Conservation (phyloP, 2,329 filamentous ascomycete genomes). For the Scolecobasidium constrictum region DNA sequence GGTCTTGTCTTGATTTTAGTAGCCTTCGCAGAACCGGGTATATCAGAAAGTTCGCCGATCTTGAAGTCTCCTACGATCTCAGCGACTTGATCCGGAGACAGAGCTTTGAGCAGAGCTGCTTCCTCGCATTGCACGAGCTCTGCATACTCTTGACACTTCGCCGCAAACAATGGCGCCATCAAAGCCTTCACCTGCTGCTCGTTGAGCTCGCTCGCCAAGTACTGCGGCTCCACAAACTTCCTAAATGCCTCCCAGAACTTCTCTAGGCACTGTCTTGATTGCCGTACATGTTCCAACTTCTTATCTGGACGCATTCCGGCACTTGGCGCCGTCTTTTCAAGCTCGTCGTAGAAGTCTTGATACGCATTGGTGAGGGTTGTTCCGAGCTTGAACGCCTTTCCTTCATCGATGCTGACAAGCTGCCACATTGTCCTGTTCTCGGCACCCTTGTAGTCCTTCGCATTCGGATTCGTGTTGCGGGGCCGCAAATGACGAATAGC, state of each 20-base stretch:
- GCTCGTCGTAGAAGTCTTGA: neutral
- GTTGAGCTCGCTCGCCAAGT: neutral
- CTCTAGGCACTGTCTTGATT: too few relatives aligned
- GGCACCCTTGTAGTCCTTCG: neutral
- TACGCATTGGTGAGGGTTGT: neutral
- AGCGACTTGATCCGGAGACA: neutral
- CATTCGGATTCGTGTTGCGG: constrained; percentile 5
- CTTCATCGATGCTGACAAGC: too few relatives aligned
- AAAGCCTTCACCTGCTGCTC: neutral
- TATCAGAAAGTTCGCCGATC: too few relatives aligned
- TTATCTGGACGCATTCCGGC: too few relatives aligned
- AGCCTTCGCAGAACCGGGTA: too few relatives aligned
- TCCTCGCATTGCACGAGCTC: neutral
- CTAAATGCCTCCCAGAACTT: neutral
- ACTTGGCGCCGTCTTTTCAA: neutral
- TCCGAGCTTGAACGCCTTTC: neutral
- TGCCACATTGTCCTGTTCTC: neutral
- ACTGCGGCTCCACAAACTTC: neutral
- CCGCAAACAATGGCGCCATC: too few relatives aligned
- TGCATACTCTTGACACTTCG: too few relatives aligned
- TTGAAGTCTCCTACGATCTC: too few relatives aligned
- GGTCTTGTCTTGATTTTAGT: too few relatives aligned
- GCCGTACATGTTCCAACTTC: too few relatives aligned
- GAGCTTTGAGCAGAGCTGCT: neutral
- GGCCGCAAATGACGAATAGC: constrained; percentile 13